Percentiles rank a stretch among this genome's conserved stretches.
phyloP scores from a whole-genome alignment of 176 grass and related monocot species.

The Aegilops tauschii region DNA sequence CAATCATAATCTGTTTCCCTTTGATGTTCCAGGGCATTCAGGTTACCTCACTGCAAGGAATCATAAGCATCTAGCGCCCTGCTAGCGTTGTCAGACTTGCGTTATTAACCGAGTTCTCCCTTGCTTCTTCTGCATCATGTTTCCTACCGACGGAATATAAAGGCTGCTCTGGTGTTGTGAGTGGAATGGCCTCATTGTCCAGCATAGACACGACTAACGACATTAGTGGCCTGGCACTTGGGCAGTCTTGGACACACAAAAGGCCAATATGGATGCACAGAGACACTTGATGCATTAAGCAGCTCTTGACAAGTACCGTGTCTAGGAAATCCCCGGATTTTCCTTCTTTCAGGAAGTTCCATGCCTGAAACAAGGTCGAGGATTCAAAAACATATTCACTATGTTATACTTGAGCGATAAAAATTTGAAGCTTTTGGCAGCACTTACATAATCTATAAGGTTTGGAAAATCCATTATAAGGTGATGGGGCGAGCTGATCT shows the following conservation, averaged over 20 bases:
- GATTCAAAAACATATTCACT: neutral
- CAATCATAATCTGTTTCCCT: too few relatives aligned
- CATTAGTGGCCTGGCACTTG: slow-evolving; percentile 40
- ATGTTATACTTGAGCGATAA: neutral
- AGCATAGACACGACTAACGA: slow-evolving; percentile 39
- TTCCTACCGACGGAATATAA: slow-evolving; percentile 8
- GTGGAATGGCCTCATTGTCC: slow-evolving; percentile 1
- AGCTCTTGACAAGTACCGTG: neutral
- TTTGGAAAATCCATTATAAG: neutral
- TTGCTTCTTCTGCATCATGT: neutral
- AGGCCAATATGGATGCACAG: slow-evolving; percentile 33
- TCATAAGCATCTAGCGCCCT: neutral
- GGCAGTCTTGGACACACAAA: slow-evolving; percentile 48
- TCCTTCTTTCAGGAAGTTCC: slow-evolving; percentile 31
- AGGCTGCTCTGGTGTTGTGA: slow-evolving; percentile 23
- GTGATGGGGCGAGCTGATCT: slow-evolving; percentile 25
- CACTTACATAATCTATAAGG: neutral
- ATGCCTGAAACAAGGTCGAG: slow-evolving; percentile 30
- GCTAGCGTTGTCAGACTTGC: neutral
- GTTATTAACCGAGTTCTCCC: neutral
- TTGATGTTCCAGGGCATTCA: too few relatives aligned
- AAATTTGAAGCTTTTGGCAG: neutral
- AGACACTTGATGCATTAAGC: slow-evolving; percentile 2
- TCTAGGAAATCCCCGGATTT: neutral
- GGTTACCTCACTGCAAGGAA: too few relatives aligned